phyloP scores from a whole-genome alignment of 1,139 yeast species.

The Zygosaccharomyces pseudobailii region DNA sequence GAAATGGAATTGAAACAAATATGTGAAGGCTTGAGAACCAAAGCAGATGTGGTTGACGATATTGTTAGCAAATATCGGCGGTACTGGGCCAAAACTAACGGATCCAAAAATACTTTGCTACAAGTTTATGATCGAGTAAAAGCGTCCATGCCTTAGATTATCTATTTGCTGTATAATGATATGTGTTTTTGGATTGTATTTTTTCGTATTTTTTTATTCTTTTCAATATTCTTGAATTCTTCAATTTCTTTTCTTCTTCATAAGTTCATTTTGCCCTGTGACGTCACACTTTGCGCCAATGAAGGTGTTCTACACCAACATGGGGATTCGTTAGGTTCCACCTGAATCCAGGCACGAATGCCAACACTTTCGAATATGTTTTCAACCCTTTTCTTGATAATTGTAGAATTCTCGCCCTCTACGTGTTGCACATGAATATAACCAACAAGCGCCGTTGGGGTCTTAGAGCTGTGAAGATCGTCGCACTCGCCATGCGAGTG shows the following conservation, averaged over 20 bases:
- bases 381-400: constrained; percentile 59
- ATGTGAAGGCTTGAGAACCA: constrained; percentile 56
- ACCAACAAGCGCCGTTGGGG: constrained; percentile 39
- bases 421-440: constrained; percentile 65
- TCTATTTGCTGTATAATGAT: neutral
- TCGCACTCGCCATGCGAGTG: constrained; percentile 20
- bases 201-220: neutral
- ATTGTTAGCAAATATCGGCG: constrained; percentile 58
- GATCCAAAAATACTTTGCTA: constrained; percentile 25
- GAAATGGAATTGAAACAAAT: constrained; percentile 66
- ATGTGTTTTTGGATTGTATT: neutral
- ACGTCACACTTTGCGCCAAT: constrained; percentile 5
- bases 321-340: constrained; percentile 52
- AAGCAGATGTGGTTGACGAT: constrained; percentile 51
- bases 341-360: constrained; percentile 55
- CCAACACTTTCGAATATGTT: constrained; percentile 38
- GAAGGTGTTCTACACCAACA: constrained; percentile 50
- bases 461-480: constrained; percentile 12
- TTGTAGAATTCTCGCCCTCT: constrained; percentile 62
- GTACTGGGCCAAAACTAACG: constrained; percentile 43
- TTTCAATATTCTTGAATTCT: neutral
- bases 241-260: neutral
- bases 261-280: constrained; percentile 6
- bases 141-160: constrained; percentile 11
- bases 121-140: constrained; percentile 30